phyloP scores from a whole-genome alignment of 352 stramenopile genomes.

The Globisporangium acanthophoron region DNA sequence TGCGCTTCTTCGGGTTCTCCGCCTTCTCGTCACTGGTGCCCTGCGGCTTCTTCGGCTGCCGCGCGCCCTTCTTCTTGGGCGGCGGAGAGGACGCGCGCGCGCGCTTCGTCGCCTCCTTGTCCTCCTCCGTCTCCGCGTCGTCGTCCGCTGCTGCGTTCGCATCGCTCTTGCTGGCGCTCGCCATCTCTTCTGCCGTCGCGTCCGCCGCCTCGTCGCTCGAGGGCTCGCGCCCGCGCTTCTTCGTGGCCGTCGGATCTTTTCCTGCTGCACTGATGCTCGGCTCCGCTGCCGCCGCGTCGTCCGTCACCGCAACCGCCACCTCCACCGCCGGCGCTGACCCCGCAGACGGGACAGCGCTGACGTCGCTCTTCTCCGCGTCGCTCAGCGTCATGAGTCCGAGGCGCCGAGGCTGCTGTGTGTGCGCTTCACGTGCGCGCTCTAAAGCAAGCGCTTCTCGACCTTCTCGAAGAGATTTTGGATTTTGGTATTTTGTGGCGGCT shows the following conservation, averaged over 20 bases:
- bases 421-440: no score
- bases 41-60: not conserved
- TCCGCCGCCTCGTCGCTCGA: not conserved
- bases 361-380: no score
- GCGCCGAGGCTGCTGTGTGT: no score
- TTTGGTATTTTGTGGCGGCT: no score
- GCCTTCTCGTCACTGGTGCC: not conserved
- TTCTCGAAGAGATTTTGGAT: no score
- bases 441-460: no score
- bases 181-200: not conserved
- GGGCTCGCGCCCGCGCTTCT: not conserved
- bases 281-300: no score
- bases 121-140: not conserved
- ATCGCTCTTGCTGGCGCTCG: not conserved
- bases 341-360: no score
- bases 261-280: no score
- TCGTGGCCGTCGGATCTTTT: not conserved
- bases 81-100: not conserved
- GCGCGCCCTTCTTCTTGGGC: not conserved
- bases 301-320: no score
- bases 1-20: constrained; percentile 11
- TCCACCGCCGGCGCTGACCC: no score
- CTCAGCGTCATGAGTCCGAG: no score
- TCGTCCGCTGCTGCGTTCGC: not conserved
- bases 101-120: not conserved